Evolutionary conservation across 306 rosid species (phyloP).

Genomic region (Quercus berberidifolia): DNA sequence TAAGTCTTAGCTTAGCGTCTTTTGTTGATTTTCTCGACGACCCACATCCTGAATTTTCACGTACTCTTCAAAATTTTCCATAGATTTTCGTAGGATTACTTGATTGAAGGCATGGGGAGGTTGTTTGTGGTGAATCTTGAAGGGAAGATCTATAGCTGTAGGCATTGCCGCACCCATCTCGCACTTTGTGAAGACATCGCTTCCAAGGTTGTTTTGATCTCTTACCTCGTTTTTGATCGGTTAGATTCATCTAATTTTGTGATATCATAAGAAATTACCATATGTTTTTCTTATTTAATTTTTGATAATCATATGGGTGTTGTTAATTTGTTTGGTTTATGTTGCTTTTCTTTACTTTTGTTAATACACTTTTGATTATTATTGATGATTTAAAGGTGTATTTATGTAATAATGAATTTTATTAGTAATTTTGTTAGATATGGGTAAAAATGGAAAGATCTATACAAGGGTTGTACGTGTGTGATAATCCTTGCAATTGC

Average conservation of each 20-base stretch:
- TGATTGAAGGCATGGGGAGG: constrained; percentile 57
- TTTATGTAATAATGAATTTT: background rate
- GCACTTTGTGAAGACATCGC: constrained; percentile 62
- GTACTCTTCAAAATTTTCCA: constrained; percentile 5
- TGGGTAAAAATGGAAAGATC: background rate
- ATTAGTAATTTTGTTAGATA: background rate
- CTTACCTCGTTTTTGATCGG: constrained; percentile 7
- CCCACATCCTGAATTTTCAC: constrained; percentile 12
- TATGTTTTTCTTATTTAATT: background rate
- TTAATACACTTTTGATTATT: background rate
- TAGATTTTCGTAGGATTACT: constrained; percentile 5
- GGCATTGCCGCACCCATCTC: constrained; percentile 75
- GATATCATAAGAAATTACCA: background rate
- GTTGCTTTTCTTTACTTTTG: background rate
- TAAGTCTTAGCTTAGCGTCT: constrained; percentile 6
- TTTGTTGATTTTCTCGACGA: constrained; percentile 25
- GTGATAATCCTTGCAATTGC: background rate
- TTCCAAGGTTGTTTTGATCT: constrained; percentile 54
- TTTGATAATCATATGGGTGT: background rate
- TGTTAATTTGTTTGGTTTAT: background rate
- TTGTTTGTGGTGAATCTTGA: constrained; percentile 69
- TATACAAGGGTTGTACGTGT: background rate
- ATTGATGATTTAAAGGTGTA: background rate
- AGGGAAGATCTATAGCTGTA: constrained; percentile 81
- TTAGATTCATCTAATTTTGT: constrained; percentile 3